Evolutionary conservation across 2,329 filamentous ascomycete genomes (phyloP), one percentile per base, ranked within the genome.

Genomic region (Zopfia rhizophila): DNA sequence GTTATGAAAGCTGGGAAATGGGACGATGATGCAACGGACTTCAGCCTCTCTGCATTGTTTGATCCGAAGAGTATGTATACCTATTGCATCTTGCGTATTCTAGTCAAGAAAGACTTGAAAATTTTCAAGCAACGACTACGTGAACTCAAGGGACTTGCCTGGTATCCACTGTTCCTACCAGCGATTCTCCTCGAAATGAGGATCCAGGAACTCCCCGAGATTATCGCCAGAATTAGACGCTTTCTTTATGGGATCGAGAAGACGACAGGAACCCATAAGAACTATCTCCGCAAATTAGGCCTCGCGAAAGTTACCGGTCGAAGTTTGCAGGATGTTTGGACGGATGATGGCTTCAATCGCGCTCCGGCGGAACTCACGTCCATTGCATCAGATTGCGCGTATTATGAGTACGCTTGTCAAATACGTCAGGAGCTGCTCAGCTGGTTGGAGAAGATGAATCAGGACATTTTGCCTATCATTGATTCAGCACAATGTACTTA

Each of bases 61-160:
- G 19, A 46, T 11, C 5, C 36, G 10, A 8, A 11, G 10, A 31
- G 28, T 12, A 40, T 35, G 43, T 19, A 23, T 16, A 46, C 21
- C 36, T 35, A 31, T 17, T 46, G 43, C 43, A 46, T 46, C n/a
- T 13, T 46, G 36, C 35, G 43, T 7, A 46, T 40, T 3, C 16
- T 38, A 8, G 17, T 10, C 3, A 46, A 46, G 21, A 17, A 35
- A 8, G 43, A 46, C 16, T 23, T 46, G 14, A 12, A 19, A 3
- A 13, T 13, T 11, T 40, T 46, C 28, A 35, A 35, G 11, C 13
- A n/a, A 5, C 27, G 36, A 12, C 25, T 39, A 3, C 11, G 3
- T 6, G 36, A 39, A 17, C 5, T 28, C n/a, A 16, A 10, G 12
- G 6, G 21, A 3, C 22, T 28, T 17, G 23, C 25, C 28, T 39